Evolutionary conservation across 148 eudicot species (phyloP).

Genomic region (Nyssa sinensis): DNA sequence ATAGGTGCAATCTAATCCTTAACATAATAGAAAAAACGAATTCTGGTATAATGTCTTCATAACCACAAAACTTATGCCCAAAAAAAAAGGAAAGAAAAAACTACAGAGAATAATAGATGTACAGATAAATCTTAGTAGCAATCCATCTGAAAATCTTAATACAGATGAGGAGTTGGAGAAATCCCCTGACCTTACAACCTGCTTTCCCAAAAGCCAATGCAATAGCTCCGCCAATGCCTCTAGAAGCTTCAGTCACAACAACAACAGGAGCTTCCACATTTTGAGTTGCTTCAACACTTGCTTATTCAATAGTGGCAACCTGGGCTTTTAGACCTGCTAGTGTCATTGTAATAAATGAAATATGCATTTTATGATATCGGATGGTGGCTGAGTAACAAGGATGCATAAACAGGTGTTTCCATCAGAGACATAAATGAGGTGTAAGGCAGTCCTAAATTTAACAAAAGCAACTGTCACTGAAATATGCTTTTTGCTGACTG

Average conservation of each 20-base stretch:
- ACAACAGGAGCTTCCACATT: constrained; percentile 80
- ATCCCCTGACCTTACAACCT: constrained; percentile 73
- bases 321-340: constrained; percentile 57
- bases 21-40: neutral
- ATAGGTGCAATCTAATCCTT: neutral
- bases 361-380: neutral
- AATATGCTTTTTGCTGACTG: too few species aligned
- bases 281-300: constrained; percentile 38
- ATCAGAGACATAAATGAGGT: neutral
- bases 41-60: neutral
- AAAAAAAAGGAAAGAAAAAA: too few species aligned
- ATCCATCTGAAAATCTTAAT: neutral
- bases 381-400: neutral
- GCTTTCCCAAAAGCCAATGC: constrained; percentile 88
- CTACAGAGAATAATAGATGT: neutral
- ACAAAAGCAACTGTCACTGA: too few species aligned
- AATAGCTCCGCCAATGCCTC: constrained; percentile 93
- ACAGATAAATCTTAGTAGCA: neutral
- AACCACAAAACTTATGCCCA: neutral
- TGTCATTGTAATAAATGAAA: constrained; percentile 10
- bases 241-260: constrained; percentile 89
- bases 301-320: constrained; percentile 62
- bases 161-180: neutral
- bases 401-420: neutral
- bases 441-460: too few species aligned